phyloP scores from a whole-genome alignment of 2,329 filamentous ascomycete species.

The Penicillium brevicompactum region DNA sequence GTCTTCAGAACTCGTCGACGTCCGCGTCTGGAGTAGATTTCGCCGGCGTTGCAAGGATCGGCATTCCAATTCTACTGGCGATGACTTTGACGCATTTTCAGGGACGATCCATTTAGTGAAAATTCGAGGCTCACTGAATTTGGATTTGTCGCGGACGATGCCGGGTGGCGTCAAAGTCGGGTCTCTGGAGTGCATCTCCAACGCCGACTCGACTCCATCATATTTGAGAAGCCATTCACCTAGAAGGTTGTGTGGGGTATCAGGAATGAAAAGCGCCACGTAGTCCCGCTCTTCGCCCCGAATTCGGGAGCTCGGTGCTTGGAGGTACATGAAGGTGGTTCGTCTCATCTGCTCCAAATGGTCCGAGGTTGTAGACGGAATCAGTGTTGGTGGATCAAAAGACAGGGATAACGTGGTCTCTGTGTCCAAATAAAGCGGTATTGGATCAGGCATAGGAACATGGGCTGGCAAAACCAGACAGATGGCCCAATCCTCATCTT shows the following conservation, averaged over 20 bases:
- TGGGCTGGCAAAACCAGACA: constrained; percentile 23
- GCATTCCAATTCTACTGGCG: constrained; percentile 29
- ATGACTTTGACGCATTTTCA: neutral
- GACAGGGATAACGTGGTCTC: constrained; percentile 23
- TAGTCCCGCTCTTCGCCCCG: constrained; percentile 21
- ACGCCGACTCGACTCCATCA: constrained; percentile 22
- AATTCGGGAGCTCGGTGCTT: constrained; percentile 20
- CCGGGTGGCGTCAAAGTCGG: constrained; percentile 11
- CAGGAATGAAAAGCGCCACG: constrained; percentile 31
- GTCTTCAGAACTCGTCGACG: constrained; percentile 7
- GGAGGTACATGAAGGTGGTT: constrained; percentile 29
- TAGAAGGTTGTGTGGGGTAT: constrained; percentile 17
- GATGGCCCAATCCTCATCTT: constrained; percentile 19
- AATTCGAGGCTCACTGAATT: constrained; percentile 26
- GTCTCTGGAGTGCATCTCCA: constrained; percentile 23
- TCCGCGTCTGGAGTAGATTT: constrained; percentile 28
- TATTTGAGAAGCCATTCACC: constrained; percentile 24
- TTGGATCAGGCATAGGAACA: constrained; percentile 19
- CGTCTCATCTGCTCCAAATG: constrained; percentile 37
- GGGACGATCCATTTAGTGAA: constrained; percentile 29
- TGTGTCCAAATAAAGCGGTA: constrained; percentile 34
- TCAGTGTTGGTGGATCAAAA: constrained; percentile 16
- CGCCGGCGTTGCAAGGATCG: constrained; percentile 27
- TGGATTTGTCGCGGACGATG: constrained; percentile 30
- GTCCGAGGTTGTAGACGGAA: constrained; percentile 13